Base-by-base conservation (phyloP, 2,329 filamentous ascomycete species). In the Paecilomyces sp. region DNA sequence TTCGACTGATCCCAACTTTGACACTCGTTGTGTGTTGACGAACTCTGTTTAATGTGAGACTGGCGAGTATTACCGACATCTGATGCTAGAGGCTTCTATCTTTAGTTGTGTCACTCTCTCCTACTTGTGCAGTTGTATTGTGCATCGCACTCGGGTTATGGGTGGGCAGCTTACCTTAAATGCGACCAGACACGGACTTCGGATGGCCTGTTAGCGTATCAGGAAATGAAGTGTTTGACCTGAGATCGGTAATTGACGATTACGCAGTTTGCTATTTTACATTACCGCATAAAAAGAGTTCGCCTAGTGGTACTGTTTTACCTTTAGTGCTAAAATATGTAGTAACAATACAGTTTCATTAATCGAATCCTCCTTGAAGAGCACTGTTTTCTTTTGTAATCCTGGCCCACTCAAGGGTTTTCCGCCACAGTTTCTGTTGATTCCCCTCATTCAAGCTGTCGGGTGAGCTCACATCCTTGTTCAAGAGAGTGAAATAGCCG, bases 361-460 rank as follows among this genome's bases (percentile, higher is more conserved):
- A 36, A 34, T 31, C 15, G 30, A 63, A 31, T 30, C 52, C 56
- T 2, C 7, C 25, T 6, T 25, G 50, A 34, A 68, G 63, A 33
- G 65, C 65, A 15, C 59, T 62, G 24, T 67, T 59, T 50, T 68
- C 63, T 6, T 52, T 58, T n/a, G 59, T 66, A 18, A 66, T 55
- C 33, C 56, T 33, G 24, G 60, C 52, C 74, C 74, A 78, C 57
- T 73, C 63, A 5, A 71, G 31, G 25, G 63, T 77, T 64, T 72
- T 71, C 5, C 28, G 30, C 74, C 76, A 78, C 15, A 78, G 25
- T 13, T 18, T 61, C 18, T 68, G 58, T 61, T 77, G 74, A 55
- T 63, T 65, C 5, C 61, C 54, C 63, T 69, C 64, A 58, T 76
- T 64, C 41, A 63, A 51, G 28, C 69, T 76, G 1, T 71, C 65